These are phyloP conservation scores for Paraphaeosphaeria minitans DNA, from an alignment of 2,329 filamentous ascomycete species.

Conservation along the genomic window DNA sequence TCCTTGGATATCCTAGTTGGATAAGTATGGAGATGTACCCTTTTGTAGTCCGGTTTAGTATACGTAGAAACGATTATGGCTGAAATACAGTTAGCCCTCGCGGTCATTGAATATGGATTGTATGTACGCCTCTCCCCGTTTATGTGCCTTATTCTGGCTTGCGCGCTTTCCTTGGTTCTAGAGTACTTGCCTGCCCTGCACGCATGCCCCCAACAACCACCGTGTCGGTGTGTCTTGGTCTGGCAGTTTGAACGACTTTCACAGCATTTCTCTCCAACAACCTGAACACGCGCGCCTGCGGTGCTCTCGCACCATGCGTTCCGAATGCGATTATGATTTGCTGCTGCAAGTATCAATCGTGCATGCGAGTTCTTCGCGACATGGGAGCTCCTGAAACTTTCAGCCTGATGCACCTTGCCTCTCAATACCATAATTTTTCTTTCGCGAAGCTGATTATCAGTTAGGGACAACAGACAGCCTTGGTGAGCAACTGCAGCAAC, in stretches of 20 bases:
- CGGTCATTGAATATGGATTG: background rate
- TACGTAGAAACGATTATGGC: background rate
- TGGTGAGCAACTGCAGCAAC: background rate
- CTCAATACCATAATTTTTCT: background rate
- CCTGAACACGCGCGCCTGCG: background rate
- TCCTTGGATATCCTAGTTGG: conserved; percentile 4
- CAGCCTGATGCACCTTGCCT: background rate
- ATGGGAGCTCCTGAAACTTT: background rate
- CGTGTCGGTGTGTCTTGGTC: background rate
- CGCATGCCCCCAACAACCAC: background rate
- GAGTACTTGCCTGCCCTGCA: background rate
- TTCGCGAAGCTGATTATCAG: background rate
- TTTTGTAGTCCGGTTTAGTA: conserved; percentile 9
- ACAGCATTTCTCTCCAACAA: background rate
- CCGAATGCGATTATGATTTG: background rate
- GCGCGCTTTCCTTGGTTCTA: background rate
- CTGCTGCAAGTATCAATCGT: background rate
- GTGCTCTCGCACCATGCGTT: background rate
- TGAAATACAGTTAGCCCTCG: background rate
- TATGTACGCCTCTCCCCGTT: background rate
- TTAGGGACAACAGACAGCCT: background rate
- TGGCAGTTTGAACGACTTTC: background rate
- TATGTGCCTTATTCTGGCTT: background rate
- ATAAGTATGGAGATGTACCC: background rate
- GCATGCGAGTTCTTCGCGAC: background rate